A percentile compares a stretch with the other conserved stretches of the same genome.
Evolutionary conservation across 2,329 filamentous ascomycete genomes (phyloP).

Genomic region (Metarhizium rileyi): DNA sequence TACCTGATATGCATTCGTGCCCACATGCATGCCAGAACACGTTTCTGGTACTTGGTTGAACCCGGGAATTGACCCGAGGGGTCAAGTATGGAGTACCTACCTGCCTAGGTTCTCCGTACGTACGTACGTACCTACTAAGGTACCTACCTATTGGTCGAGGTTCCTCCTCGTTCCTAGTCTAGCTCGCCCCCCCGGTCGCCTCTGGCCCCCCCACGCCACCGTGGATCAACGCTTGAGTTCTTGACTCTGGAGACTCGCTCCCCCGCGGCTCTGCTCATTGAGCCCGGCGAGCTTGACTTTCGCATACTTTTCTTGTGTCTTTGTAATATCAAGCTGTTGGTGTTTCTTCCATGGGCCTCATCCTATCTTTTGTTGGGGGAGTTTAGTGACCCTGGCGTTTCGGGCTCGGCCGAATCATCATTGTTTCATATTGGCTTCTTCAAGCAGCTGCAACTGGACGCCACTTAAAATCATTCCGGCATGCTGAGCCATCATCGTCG

Average conservation of each 20-base stretch:
- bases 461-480: slow-evolving; percentile 6
- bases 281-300: neutral
- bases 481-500: slow-evolving; percentile 3
- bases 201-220: neutral
- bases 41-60: no score
- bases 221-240: neutral
- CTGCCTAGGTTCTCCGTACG: no score
- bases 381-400: neutral
- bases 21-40: no score
- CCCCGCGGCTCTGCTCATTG: neutral
- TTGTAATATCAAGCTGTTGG: neutral
- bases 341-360: neutral
- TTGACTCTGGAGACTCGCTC: neutral
- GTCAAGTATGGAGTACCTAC: no score
- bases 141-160: no score
- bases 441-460: neutral
- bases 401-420: neutral
- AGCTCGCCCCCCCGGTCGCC: neutral
- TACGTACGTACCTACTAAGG: no score
- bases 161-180: no score
- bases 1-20: no score
- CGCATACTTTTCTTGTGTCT: neutral
- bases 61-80: no score
- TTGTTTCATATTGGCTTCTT: neutral
- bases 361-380: neutral